These are phyloP conservation scores for Nevesoporus exiguus DNA, from an alignment of 768 basidiomycete species.

Conservation along the genomic window DNA sequence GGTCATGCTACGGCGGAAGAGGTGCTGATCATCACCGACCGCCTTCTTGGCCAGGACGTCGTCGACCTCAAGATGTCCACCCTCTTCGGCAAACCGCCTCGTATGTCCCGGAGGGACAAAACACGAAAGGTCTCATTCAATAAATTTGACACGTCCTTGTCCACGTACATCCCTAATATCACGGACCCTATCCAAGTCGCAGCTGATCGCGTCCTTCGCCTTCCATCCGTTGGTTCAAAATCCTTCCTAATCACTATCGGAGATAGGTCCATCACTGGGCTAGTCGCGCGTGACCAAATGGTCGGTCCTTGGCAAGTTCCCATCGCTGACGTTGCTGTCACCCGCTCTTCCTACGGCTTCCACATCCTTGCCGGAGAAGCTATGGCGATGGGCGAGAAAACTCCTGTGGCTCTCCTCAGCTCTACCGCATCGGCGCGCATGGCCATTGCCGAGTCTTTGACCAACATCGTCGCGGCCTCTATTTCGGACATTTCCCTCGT, in stretches of 20 bases:
- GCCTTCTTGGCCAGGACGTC: slow-evolving; percentile 71
- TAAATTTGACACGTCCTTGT: slow-evolving; percentile 71
- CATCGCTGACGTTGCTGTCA: slow-evolving; percentile 95
- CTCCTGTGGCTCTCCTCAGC: slow-evolving; percentile 83
- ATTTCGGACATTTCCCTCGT: slow-evolving; percentile 66
- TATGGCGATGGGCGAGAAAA: slow-evolving; percentile 98
- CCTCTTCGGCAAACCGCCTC: slow-evolving; percentile 94
- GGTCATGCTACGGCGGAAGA: slow-evolving; percentile 81
- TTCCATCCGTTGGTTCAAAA: slow-evolving; percentile 93
- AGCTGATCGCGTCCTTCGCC: slow-evolving; percentile 75
- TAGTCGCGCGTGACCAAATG: slow-evolving; percentile 97
- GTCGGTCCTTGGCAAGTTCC: slow-evolving; percentile 99
- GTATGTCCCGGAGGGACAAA: slow-evolving; percentile 74
- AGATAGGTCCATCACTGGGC: slow-evolving; percentile 89
- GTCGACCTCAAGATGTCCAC: slow-evolving; percentile 92
- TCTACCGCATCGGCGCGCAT: slow-evolving; percentile 92
- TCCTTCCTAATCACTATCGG: slow-evolving; percentile 99
- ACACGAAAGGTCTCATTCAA: slow-evolving; percentile 40
- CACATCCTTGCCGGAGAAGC: slow-evolving; percentile 82
- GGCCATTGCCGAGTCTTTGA: slow-evolving; percentile 92
- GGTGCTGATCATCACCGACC: slow-evolving; percentile 85
- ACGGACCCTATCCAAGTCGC: slow-evolving; percentile 58
- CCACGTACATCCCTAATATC: slow-evolving; percentile 55
- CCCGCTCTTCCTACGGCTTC: slow-evolving; percentile 92
- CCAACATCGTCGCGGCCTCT: slow-evolving; percentile 83